These are phyloP conservation scores for Microbotryum violaceum DNA, from an alignment of 1,284 basidiomycete genomes.

Conservation along the genomic window DNA sequence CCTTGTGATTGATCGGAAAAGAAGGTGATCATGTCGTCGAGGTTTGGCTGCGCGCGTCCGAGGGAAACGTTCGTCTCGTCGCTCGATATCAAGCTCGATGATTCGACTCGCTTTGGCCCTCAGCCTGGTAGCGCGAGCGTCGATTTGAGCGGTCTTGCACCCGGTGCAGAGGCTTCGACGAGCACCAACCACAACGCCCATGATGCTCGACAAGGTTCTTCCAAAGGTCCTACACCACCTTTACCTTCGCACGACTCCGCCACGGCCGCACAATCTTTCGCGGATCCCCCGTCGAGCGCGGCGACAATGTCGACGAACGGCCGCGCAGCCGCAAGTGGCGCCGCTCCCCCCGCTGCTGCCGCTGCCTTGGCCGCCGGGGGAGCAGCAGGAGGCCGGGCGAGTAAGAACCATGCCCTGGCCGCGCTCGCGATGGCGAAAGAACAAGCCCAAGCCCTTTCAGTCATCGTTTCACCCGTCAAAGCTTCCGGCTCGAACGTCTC, in stretches of 20 bases:
- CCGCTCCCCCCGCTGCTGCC: not conserved
- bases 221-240: too few relatives aligned
- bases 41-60: not conserved
- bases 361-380: too few relatives aligned
- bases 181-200: too few relatives aligned
- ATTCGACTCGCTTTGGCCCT: not conserved
- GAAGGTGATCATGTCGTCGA: not conserved
- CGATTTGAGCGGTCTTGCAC: not conserved
- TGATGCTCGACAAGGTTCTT: too few relatives aligned
- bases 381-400: constrained; percentile 5
- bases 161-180: not conserved
- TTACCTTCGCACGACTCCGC: too few relatives aligned
- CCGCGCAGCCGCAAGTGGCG: not conserved
- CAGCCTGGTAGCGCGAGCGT: not conserved
- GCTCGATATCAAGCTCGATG: not conserved
- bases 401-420: constrained; percentile 11
- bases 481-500: too few relatives aligned
- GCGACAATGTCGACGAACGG: too few relatives aligned
- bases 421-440: constrained; percentile 1
- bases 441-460: not conserved
- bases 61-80: not conserved
- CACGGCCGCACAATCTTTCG: too few relatives aligned
- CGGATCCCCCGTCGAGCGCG: too few relatives aligned
- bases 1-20: not conserved
- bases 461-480: too few relatives aligned